These are phyloP conservation scores for Sphaceloma murrayae DNA, from an alignment of 2,329 filamentous ascomycete genomes.

Conservation along the genomic window DNA sequence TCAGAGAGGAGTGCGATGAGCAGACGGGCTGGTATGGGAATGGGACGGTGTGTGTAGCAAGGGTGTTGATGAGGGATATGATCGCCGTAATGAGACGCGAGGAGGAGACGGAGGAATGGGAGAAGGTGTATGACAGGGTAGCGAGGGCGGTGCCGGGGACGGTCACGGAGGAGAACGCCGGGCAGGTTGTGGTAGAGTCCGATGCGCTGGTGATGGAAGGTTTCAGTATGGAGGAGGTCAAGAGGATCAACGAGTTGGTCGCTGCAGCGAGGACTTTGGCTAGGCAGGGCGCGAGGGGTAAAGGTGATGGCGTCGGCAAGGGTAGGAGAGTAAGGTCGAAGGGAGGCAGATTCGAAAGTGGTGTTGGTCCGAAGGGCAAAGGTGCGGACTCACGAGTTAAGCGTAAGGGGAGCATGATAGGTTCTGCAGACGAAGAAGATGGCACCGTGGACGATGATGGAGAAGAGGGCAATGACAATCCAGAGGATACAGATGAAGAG, in stretches of 20 bases:
- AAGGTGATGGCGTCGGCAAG: slow-evolving; percentile 16
- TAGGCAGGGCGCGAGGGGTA: slow-evolving; percentile 19
- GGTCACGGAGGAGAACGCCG: slow-evolving; percentile 15
- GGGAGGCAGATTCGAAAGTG: slow-evolving; percentile 13
- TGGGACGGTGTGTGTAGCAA: slow-evolving; percentile 72
- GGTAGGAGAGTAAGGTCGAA: neutral
- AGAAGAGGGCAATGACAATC: slow-evolving; percentile 17
- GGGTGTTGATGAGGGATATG: slow-evolving; percentile 81
- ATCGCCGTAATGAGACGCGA: slow-evolving; percentile 43
- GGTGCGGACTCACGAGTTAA: no score
- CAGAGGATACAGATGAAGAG: slow-evolving; percentile 16
- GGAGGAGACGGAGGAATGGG: slow-evolving; percentile 23
- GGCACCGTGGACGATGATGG: slow-evolving; percentile 18
- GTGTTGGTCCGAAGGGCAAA: neutral
- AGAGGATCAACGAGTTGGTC: slow-evolving; percentile 17
- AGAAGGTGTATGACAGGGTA: slow-evolving; percentile 19
- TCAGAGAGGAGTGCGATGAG: slow-evolving; percentile 37
- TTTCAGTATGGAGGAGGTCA: slow-evolving; percentile 15
- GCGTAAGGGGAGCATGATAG: neutral
- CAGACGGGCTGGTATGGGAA: slow-evolving; percentile 75
- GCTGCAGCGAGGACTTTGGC: slow-evolving; percentile 15
- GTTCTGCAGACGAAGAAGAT: neutral
- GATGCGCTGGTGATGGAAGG: neutral
- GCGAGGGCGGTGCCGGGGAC: slow-evolving; percentile 11
- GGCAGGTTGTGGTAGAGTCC: neutral